phyloP scores from a whole-genome alignment of 2,329 filamentous ascomycete genomes.

The Aureobasidium mangrovei region DNA sequence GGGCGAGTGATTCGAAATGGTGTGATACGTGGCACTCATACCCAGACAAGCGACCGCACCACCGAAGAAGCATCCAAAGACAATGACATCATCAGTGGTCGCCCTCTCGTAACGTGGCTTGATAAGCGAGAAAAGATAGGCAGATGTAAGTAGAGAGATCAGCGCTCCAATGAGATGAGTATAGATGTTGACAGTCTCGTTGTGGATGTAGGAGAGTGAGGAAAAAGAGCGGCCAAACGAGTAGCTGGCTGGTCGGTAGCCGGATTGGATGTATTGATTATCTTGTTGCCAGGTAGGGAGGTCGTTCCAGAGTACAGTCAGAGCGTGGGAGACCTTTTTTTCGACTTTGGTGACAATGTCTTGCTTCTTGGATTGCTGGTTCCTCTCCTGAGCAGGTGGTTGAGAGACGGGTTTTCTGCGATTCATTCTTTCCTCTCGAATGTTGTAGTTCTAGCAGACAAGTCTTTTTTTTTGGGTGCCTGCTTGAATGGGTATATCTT shows the following conservation, averaged over 20 bases:
- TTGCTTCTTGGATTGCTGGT: background rate
- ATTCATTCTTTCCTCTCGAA: background rate
- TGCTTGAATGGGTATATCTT: too few species aligned
- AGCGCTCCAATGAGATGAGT: constrained; percentile 61
- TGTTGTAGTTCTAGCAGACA: too few species aligned
- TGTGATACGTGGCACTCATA: constrained; percentile 63
- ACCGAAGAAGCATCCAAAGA: constrained; percentile 69
- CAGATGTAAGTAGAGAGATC: constrained; percentile 44
- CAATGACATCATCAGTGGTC: constrained; percentile 54
- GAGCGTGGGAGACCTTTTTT: constrained; percentile 30
- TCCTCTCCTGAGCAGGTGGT: background rate
- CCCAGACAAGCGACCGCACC: constrained; percentile 45
- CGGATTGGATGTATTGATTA: constrained; percentile 59
- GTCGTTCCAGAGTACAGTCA: constrained; percentile 39
- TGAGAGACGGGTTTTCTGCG: background rate
- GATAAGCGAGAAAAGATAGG: constrained; percentile 49
- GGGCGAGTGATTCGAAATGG: constrained; percentile 75
- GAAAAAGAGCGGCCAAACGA: constrained; percentile 51
- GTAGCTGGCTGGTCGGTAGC: constrained; percentile 55
- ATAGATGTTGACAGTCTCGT: constrained; percentile 64
- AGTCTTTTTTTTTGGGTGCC: too few species aligned
- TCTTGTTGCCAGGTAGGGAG: constrained; percentile 44
- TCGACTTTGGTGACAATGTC: constrained; percentile 17
- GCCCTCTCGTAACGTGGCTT: constrained; percentile 59
- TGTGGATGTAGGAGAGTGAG: constrained; percentile 56